These are phyloP conservation scores for Bimuria novae-zelandiae DNA, from an alignment of 2,329 filamentous ascomycete genomes.

Conservation along the genomic window DNA sequence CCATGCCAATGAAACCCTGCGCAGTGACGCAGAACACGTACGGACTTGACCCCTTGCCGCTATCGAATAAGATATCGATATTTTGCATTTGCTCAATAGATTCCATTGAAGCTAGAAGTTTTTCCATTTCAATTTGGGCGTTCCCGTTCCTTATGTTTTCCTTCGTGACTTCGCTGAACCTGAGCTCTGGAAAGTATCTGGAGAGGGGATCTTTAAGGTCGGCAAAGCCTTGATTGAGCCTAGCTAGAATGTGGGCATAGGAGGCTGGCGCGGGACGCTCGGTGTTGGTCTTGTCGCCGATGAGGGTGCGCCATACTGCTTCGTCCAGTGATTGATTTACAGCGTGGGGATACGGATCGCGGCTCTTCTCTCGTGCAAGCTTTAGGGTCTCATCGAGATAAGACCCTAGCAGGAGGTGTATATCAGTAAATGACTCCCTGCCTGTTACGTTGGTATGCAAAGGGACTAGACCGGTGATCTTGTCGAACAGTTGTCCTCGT, in stretches of 20 bases:
- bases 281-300: not conserved
- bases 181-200: not conserved
- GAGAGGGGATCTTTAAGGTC: not conserved
- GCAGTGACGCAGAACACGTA: not conserved
- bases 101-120: not conserved
- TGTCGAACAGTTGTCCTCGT: not conserved
- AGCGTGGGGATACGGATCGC: not conserved
- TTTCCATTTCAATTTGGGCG: not conserved
- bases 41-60: not conserved
- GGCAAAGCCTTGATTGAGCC: not conserved
- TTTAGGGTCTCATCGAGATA: not conserved
- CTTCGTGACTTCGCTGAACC: not conserved
- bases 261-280: not conserved
- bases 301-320: slow-evolving; percentile 1
- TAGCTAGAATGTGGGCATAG: not conserved
- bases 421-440: not conserved
- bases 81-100: not conserved
- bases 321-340: not conserved
- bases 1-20: not conserved
- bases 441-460: not conserved
- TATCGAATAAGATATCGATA: not conserved
- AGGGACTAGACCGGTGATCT: not conserved
- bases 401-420: not conserved
- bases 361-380: not conserved
- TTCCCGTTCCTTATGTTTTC: not conserved